Percentiles rank a stretch among this genome's conserved stretches.
phyloP scores from a whole-genome alignment of 1,284 basidiomycete genomes.

The Ustilago xerochloae region DNA sequence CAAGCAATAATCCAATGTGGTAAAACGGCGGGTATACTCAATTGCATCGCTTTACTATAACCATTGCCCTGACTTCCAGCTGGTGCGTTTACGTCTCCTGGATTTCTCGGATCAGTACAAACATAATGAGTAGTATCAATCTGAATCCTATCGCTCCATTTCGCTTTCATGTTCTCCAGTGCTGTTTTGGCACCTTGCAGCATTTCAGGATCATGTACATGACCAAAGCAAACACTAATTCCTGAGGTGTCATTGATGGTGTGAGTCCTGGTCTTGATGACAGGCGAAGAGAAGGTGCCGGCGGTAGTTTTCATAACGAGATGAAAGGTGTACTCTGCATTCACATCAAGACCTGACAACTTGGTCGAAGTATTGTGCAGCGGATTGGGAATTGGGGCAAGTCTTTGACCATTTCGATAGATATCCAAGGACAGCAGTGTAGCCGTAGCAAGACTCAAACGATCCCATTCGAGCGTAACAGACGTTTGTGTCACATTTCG shows the following conservation, averaged over 20 bases:
- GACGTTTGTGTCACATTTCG: conserved; percentile 67
- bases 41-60: conserved; percentile 62
- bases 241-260: conserved; percentile 65
- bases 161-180: conserved; percentile 54
- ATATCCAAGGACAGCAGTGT: conserved; percentile 64
- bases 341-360: conserved; percentile 62
- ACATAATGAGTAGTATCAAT: conserved; percentile 72
- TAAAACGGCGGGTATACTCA: conserved; percentile 66
- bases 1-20: conserved; percentile 68
- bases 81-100: conserved; percentile 31
- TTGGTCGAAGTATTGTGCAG: conserved; percentile 65
- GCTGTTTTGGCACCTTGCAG: conserved; percentile 53
- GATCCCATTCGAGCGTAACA: conserved; percentile 66
- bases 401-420: conserved; percentile 61
- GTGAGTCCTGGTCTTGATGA: conserved; percentile 61
- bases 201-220: conserved; percentile 44
- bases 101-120: conserved; percentile 57
- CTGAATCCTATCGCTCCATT: conserved; percentile 88
- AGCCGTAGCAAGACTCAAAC: conserved; percentile 58
- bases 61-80: conserved; percentile 28
- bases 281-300: conserved; percentile 56
- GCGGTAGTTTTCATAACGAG: conserved; percentile 65
- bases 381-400: conserved; percentile 65
- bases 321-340: conserved; percentile 66
- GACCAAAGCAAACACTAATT: conserved; percentile 65